These are phyloP conservation scores for Penicillium macrosclerotiorum DNA, from an alignment of 495 filamentous ascomycete genomes.

Conservation along the genomic window DNA sequence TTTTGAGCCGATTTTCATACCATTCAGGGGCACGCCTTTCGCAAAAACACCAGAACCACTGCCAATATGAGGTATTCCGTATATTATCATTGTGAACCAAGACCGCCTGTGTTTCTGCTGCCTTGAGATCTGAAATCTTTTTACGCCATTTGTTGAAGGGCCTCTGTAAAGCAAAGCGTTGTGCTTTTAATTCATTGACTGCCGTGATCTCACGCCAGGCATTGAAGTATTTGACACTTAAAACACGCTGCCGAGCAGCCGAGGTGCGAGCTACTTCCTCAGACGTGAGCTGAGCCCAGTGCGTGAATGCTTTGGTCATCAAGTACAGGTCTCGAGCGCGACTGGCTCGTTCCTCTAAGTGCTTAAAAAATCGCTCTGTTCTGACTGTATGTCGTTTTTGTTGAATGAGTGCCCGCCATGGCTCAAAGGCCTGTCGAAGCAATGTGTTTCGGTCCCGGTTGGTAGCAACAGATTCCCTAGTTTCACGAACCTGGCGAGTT, in stretches of 20 bases:
- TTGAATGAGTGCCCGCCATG: slow-evolving; percentile 53
- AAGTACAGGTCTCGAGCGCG: slow-evolving; percentile 64
- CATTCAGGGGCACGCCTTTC: slow-evolving; percentile 54
- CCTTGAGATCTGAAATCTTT: slow-evolving; percentile 32
- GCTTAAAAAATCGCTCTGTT: slow-evolving; percentile 60
- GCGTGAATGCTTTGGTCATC: slow-evolving; percentile 68
- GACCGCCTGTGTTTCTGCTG: slow-evolving; percentile 39
- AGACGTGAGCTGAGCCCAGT: slow-evolving; percentile 64
- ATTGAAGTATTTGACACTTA: slow-evolving; percentile 71
- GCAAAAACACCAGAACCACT: slow-evolving; percentile 57
- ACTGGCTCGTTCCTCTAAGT: slow-evolving; percentile 57
- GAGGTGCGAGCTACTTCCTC: slow-evolving; percentile 60
- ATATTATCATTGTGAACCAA: slow-evolving; percentile 44
- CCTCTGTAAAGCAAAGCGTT: slow-evolving; percentile 56
- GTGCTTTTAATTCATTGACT: slow-evolving; percentile 66
- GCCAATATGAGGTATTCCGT: slow-evolving; percentile 45
- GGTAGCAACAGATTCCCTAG: slow-evolving; percentile 49
- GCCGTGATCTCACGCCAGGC: slow-evolving; percentile 73
- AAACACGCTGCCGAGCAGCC: slow-evolving; percentile 63
- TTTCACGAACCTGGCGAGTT: slow-evolving; percentile 37
- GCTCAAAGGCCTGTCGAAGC: slow-evolving; percentile 54
- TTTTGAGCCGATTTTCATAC: slow-evolving; percentile 48
- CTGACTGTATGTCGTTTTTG: slow-evolving; percentile 46
- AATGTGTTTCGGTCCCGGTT: slow-evolving; percentile 53
- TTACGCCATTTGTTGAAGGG: slow-evolving; percentile 58